phyloP scores from a whole-genome alignment of 148 eudicot genomes.

The Rhododendron molle region DNA sequence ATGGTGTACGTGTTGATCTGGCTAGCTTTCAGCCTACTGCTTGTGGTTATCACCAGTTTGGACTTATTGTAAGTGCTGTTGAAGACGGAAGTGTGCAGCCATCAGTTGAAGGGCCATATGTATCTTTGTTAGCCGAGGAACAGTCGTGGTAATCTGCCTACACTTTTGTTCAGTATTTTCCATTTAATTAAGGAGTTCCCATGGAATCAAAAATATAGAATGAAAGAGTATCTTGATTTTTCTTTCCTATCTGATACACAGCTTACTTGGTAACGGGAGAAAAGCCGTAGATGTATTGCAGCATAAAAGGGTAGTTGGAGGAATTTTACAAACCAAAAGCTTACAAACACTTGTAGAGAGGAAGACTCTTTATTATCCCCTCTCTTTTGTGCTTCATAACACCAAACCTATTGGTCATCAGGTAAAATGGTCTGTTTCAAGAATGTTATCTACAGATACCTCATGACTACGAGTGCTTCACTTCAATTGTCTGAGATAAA shows the following conservation, averaged over 20 bases:
- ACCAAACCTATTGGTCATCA: constrained; percentile 81
- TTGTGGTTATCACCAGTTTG: constrained; percentile 78
- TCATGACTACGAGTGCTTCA: neutral
- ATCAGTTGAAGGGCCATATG: constrained; percentile 26
- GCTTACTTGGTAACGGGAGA: constrained; percentile 36
- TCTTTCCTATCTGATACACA: constrained; percentile 23
- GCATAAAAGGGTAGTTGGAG: constrained; percentile 48
- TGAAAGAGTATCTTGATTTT: constrained; percentile 4
- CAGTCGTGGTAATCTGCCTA: constrained; percentile 39
- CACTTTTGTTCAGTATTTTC: neutral
- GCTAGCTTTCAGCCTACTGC: constrained; percentile 74
- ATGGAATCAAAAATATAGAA: neutral
- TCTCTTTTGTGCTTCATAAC: constrained; percentile 54
- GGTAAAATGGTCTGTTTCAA: constrained; percentile 34
- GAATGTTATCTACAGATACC: neutral
- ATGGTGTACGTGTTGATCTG: constrained; percentile 72
- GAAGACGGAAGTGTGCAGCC: constrained; percentile 34
- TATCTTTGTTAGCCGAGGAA: constrained; percentile 29
- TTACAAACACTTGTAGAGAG: constrained; percentile 47
- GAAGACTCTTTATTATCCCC: constrained; percentile 35
- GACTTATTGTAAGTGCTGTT: constrained; percentile 53
- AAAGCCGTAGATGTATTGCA: constrained; percentile 34
- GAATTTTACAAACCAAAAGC: constrained; percentile 46
- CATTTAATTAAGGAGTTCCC: neutral
- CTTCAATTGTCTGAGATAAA: neutral